Evolutionary conservation across 2,329 filamentous ascomycete genomes (phyloP), one percentile per base, ranked within the genome.

Genomic region (Hypomyces rosellus): DNA sequence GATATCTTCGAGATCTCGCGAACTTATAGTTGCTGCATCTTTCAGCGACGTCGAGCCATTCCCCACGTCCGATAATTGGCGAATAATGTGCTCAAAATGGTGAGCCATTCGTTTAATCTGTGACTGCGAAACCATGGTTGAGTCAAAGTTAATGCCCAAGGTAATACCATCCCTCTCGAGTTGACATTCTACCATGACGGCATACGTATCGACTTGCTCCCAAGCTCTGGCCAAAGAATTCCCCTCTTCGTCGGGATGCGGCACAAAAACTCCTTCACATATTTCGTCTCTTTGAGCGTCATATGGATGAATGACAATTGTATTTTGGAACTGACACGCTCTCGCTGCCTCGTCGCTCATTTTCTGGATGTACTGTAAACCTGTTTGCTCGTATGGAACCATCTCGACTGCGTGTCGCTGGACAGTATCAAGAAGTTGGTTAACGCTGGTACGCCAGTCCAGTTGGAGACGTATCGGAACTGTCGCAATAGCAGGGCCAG

Each of bases 381-480:
- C 57, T 5, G 36, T 42, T 6, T 59, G 54, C 13, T 58, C 56
- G 14, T 45, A 56, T 0, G 41, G 48, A 16, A 57, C 52, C 52
- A 56, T 59, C 3, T 56, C 53, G 4, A 50, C 48, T 9, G 54
- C 45, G 38, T 58, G 54, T 4, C 51, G 18, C 20, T 57, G 57
- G 1, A 59, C 25, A 1, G 45, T 22, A 1, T 46, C 6, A 2
- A 61, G 41, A 38, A 54, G 53, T 5, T 51, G 49, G 0, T 41
- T n/a, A 14, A 58, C 51, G 0, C 12, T 37, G 15, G 48, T 8
- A 11, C 44, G 34, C 5, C 15, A 20, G 75, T 64, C 59, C n/a
- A 71, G 44, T 5, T 54, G 59, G 1, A 74, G 60, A 5, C 69
- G 66, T 13, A 73, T 57, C 2, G 71, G 71, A 7, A 74, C 64